These are phyloP conservation scores for Xylaria sp. DNA, from an alignment of 2,329 filamentous ascomycete genomes.

Conservation along the genomic window DNA sequence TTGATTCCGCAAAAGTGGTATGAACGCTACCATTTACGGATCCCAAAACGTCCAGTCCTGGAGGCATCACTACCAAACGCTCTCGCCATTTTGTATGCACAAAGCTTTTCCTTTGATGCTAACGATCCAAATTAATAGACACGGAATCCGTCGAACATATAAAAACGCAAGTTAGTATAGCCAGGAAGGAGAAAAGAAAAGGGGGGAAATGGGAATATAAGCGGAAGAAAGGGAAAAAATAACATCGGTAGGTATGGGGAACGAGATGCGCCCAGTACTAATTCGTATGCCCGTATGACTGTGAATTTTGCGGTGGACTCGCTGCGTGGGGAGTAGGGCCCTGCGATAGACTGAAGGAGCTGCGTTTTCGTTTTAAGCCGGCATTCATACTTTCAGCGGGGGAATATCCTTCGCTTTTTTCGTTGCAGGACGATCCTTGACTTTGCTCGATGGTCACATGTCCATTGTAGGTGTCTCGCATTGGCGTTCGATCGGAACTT, in stretches of 20 bases:
- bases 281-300: constrained; percentile 28
- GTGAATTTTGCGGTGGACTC: constrained; percentile 24
- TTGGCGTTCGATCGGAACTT: constrained; percentile 37
- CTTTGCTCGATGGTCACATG: constrained; percentile 25
- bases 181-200: constrained; percentile 1
- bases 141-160: constrained; percentile 21
- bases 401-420: constrained; percentile 30
- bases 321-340: constrained; percentile 20
- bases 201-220: constrained; percentile 19
- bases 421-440: constrained; percentile 25
- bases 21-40: no score
- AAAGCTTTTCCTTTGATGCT: constrained; percentile 2
- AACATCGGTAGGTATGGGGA: no score
- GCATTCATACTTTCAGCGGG: constrained; percentile 24
- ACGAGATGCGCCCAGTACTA: constrained; percentile 9
- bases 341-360: constrained; percentile 30
- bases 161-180: constrained; percentile 25
- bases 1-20: no score
- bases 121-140: constrained; percentile 7
- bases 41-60: no score
- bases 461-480: constrained; percentile 41
- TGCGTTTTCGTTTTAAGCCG: constrained; percentile 30
- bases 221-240: background rate
- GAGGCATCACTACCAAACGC: no score
- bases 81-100: no score